These are phyloP conservation scores for Colletotrichum sidae DNA, from an alignment of 2,329 filamentous ascomycete species.

Conservation along the genomic window DNA sequence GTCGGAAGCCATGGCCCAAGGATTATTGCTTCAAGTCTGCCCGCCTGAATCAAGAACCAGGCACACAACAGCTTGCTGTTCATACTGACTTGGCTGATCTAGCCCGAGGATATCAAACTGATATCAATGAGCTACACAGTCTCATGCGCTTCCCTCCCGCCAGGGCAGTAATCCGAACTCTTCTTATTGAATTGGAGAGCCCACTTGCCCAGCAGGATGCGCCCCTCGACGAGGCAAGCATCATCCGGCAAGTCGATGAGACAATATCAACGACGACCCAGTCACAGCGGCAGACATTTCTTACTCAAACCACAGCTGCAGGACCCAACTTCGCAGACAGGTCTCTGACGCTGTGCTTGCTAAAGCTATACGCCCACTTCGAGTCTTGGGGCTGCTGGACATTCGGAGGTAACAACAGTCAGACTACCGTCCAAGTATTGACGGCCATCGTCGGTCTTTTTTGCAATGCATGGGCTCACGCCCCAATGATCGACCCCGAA, in stretches of 20 bases:
- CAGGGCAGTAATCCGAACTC: conserved; percentile 18
- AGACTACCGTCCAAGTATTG: background rate
- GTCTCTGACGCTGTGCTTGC: conserved; percentile 18
- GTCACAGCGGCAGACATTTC: conserved; percentile 1
- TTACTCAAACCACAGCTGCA: conserved; percentile 11
- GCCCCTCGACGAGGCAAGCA: conserved; percentile 4
- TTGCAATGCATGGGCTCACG: conserved; percentile 28
- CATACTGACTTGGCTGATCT: conserved; percentile 24
- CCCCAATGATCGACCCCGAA: conserved; percentile 15
- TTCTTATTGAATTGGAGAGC: conserved; percentile 34
- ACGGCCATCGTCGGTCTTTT: conserved; percentile 27
- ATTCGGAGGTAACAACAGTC: background rate
- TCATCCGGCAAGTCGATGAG: conserved; percentile 5
- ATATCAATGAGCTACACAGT: conserved; percentile 25
- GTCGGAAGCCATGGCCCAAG: conserved; percentile 10
- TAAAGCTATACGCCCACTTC: conserved; percentile 24
- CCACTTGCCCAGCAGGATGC: conserved; percentile 18
- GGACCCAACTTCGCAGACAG: conserved; percentile 19
- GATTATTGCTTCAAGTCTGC: conserved; percentile 18
- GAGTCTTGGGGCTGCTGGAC: conserved; percentile 18
- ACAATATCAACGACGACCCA: conserved; percentile 1
- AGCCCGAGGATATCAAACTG: conserved; percentile 3
- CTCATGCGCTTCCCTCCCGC: conserved; percentile 31
- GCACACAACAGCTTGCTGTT: background rate
- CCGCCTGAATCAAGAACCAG: background rate